Base-by-base conservation (phyloP, 257 asterid species). In the Euphrasia confusa region DNA sequence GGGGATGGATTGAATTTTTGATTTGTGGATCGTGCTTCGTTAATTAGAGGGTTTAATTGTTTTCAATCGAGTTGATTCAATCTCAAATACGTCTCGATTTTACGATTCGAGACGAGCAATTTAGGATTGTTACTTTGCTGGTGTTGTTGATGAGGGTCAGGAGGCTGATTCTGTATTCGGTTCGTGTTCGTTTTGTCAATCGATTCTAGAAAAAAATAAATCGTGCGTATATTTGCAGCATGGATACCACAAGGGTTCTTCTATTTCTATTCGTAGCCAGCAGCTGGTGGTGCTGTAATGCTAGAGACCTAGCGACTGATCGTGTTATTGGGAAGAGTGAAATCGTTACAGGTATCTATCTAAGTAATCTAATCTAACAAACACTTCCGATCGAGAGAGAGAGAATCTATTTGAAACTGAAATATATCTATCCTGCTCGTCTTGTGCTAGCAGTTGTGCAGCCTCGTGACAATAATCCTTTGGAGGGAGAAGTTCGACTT, bases 241-340 rank as follows among this genome's bases (percentile, higher is more conserved):
- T 89, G 99, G 87, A 84, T 55, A 62, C 70, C 26, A 62, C 70
- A 30, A 79, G 79, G 80, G 76, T 77, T 75, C 73, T 83, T 76
- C 54, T 85, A 50, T 35, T 79, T 68, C 71, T 93, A 48, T 49
- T 77, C 33, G 9, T 78, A 10, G 69, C 83, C 60, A 63, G 85
- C 75, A 68, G 76, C 67, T 73, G 56, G 75, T 80, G 86, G 84
- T 71, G 72, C 78, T 76, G 86, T 58, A 58, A 75, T 74, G 96
- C 96, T 47, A 75, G 95, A 63, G 84, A 87, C 60, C 69, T 87
- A 58, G 66, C 77, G 42, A 59, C 69, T 71, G 57, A 72, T 65
- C 67, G 10, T 49, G 37, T 45, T 60, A 1, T 57, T 44, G 55
- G 47, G 33, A 58, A 49, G 42, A 56, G 15, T 64, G 71, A 58